Conservation (phyloP, 345 rosid genomes). For the Stellera chamaejasme region DNA sequence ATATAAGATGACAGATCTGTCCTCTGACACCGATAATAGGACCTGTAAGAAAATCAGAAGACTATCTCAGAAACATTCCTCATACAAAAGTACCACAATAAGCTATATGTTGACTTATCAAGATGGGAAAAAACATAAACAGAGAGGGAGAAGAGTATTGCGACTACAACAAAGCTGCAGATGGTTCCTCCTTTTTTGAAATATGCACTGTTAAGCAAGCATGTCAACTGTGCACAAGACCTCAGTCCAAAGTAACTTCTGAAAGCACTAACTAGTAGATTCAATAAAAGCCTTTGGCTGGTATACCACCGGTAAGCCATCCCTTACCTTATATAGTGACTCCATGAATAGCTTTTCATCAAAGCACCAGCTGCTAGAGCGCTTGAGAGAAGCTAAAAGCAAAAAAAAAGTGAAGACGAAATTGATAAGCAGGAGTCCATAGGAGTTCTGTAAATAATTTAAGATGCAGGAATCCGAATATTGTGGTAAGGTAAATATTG, state of each 20-base stretch:
- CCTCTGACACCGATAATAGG: slow-evolving; percentile 57
- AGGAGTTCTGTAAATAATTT: no score
- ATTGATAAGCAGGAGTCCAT: background rate
- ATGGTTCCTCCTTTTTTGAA: no score
- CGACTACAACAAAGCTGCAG: no score
- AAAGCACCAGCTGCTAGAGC: slow-evolving; percentile 60
- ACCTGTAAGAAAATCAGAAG: slow-evolving; percentile 37
- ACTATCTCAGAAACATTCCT: slow-evolving; percentile 1
- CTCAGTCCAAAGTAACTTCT: no score
- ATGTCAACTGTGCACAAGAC: no score
- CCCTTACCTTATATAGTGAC: slow-evolving; percentile 80
- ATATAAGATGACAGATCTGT: slow-evolving; percentile 55
- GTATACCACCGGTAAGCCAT: no score
- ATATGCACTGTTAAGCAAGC: no score
- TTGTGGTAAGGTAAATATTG: no score
- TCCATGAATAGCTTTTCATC: slow-evolving; percentile 72
- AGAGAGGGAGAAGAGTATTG: background rate
- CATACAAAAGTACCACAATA: background rate
- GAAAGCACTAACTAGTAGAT: no score
- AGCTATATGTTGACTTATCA: background rate
- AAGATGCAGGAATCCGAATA: no score
- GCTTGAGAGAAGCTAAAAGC: slow-evolving; percentile 41
- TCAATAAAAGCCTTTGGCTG: no score
- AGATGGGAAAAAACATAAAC: background rate
- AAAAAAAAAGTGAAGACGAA: slow-evolving; percentile 8